Conservation (phyloP, 495 filamentous ascomycete species). For the Poronia punctata region DNA sequence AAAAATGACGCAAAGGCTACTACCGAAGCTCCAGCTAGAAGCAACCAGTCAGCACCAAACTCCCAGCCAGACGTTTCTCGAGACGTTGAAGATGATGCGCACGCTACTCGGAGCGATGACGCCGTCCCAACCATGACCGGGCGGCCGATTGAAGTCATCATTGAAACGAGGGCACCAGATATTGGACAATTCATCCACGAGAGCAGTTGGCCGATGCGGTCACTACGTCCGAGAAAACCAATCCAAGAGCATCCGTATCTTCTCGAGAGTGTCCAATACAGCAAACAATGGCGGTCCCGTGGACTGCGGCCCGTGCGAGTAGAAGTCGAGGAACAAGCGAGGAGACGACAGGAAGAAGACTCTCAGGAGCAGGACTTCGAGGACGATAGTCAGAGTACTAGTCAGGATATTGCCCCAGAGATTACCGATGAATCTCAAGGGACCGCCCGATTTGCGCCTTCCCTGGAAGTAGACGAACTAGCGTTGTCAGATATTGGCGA, state of each 20-base stretch:
- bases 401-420: conserved; percentile 10
- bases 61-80: neutral
- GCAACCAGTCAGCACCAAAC: neutral
- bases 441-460: conserved; percentile 14
- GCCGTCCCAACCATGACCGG: no score
- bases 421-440: conserved; percentile 24
- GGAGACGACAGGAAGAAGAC: conserved; percentile 31
- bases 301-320: conserved; percentile 59
- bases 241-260: conserved; percentile 72
- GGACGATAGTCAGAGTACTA: conserved; percentile 42
- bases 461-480: conserved; percentile 20
- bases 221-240: conserved; percentile 60
- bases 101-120: no score
- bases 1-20: neutral
- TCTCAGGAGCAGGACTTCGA: conserved; percentile 44
- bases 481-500: conserved; percentile 9
- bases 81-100: no score
- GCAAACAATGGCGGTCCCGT: conserved; percentile 49
- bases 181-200: neutral
- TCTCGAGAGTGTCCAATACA: conserved; percentile 61
- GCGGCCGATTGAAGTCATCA: no score
- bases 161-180: conserved; percentile 12
- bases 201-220: conserved; percentile 27
- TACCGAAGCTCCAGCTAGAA: neutral
- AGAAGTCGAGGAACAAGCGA: conserved; percentile 24